Evolutionary conservation across 331 rosid genomes (phyloP).

Genomic region (Cucumis variabilis): DNA sequence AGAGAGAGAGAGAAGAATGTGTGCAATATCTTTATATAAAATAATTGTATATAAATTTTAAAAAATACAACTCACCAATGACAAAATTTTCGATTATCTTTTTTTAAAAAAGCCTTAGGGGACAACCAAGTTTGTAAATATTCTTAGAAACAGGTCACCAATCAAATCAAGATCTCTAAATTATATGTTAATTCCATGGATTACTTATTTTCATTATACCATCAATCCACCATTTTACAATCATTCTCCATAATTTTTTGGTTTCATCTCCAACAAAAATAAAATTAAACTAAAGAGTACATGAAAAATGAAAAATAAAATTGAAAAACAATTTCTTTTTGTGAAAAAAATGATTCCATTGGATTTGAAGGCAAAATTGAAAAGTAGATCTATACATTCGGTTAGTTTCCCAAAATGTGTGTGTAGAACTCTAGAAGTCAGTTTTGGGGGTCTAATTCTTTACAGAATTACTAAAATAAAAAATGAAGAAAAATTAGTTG

Average conservation of each 20-base stretch:
- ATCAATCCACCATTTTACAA: background rate
- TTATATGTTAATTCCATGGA: background rate
- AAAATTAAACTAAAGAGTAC: background rate
- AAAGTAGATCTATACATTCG: background rate
- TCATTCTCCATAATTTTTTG: background rate
- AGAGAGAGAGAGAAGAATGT: background rate
- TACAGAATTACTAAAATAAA: background rate
- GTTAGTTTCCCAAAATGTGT: constrained; percentile 23
- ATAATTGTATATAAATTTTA: background rate
- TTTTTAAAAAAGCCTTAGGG: too few species aligned
- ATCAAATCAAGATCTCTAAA: background rate
- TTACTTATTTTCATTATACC: background rate
- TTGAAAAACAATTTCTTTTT: background rate
- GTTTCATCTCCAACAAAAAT: background rate
- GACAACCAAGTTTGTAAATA: background rate
- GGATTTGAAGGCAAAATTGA: constrained; percentile 6
- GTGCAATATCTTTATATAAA: constrained; percentile 4
- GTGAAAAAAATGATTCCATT: background rate
- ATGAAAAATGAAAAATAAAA: background rate
- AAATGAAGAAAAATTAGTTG: background rate
- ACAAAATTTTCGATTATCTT: background rate
- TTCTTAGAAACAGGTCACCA: background rate
- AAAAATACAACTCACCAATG: constrained; percentile 8
- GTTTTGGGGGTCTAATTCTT: constrained; percentile 18
- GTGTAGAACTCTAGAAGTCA: background rate